Evolutionary conservation across 805 yeast species (phyloP).

Genomic region (Candida ovalis): DNA sequence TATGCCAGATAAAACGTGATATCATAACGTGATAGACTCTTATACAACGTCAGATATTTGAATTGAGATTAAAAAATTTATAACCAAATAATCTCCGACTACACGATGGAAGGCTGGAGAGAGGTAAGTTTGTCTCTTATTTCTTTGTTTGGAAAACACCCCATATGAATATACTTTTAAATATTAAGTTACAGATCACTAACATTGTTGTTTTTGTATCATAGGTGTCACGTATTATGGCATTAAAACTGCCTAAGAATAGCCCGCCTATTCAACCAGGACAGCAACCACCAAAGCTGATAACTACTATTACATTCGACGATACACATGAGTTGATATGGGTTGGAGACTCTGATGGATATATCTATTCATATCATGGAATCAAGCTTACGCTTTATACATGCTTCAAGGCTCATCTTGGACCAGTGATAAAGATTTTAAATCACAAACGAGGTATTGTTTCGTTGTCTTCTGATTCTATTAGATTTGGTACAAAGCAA

Average conservation of each 20-base stretch:
- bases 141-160: too few species aligned
- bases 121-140: slow-evolving; percentile 34
- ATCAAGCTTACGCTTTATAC: slow-evolving; percentile 52
- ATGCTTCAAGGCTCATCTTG: slow-evolving; percentile 48
- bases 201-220: background rate
- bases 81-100: background rate
- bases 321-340: slow-evolving; percentile 72
- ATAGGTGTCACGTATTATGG: slow-evolving; percentile 33
- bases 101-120: slow-evolving; percentile 47
- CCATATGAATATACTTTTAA: background rate
- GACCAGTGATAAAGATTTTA: slow-evolving; percentile 49
- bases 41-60: background rate
- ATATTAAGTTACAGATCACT: background rate
- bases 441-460: slow-evolving; percentile 56
- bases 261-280: slow-evolving; percentile 15
- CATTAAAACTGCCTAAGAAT: slow-evolving; percentile 23
- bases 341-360: slow-evolving; percentile 72
- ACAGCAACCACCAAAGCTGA: slow-evolving; percentile 17
- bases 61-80: background rate
- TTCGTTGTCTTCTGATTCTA: slow-evolving; percentile 47
- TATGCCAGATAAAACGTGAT: background rate
- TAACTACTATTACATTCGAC: slow-evolving; percentile 53
- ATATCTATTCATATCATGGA: slow-evolving; percentile 40
- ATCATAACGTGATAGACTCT: background rate
- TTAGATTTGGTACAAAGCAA: slow-evolving; percentile 52